These are phyloP conservation scores for Rutstroemia sp. DNA, from an alignment of 2,329 filamentous ascomycete species.

Conservation along the genomic window DNA sequence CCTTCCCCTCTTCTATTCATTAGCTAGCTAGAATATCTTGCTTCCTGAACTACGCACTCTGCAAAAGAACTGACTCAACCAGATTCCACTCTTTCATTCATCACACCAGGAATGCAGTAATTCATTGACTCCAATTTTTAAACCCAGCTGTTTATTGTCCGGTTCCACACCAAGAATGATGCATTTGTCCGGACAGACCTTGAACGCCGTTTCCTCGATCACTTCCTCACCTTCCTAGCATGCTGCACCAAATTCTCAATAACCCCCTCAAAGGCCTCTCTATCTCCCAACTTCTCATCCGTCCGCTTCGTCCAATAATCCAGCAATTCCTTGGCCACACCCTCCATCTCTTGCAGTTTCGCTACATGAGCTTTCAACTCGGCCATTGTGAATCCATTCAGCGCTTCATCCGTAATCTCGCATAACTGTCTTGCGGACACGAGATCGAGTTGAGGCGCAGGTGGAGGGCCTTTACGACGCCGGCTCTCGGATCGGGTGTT, in stretches of 20 bases:
- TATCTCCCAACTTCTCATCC: conserved; percentile 81
- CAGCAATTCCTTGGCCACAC: conserved; percentile 66
- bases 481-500: conserved; percentile 35
- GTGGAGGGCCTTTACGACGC: conserved; percentile 50
- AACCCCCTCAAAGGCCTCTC: conserved; percentile 90
- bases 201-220: conserved; percentile 11
- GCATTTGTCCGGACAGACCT: too few species aligned
- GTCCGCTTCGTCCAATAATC: conserved; percentile 83
- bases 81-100: too few species aligned
- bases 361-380: conserved; percentile 69
- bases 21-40: too few species aligned
- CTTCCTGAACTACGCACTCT: too few species aligned
- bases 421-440: conserved; percentile 72
- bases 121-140: too few species aligned
- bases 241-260: conserved; percentile 96
- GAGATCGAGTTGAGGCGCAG: conserved; percentile 70
- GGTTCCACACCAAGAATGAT: too few species aligned
- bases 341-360: conserved; percentile 61
- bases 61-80: too few species aligned
- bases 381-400: conserved; percentile 68
- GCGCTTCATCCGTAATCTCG: conserved; percentile 74
- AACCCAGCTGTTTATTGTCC: too few species aligned
- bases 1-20: too few species aligned
- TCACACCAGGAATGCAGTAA: too few species aligned
- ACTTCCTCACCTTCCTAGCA: conserved; percentile 77